A percentile compares a stretch with the other conserved stretches of the same genome.
Conservation (phyloP, 352 stramenopile species). For the Globisporangium spiculum region DNA sequence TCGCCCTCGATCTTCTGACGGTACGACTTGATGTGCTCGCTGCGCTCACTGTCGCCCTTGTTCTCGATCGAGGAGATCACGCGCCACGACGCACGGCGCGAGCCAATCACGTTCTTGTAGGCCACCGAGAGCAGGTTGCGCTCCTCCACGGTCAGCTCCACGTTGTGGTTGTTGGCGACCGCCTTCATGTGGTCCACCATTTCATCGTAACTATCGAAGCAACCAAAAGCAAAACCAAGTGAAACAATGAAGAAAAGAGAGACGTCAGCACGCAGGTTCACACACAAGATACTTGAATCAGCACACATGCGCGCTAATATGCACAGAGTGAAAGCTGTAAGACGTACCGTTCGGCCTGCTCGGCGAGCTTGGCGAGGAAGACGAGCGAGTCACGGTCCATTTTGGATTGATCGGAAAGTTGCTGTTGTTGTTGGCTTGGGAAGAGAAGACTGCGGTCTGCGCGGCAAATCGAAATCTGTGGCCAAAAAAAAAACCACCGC, state of each 20-base stretch:
- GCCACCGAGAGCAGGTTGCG: constrained; percentile 95
- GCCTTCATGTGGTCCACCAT: constrained; percentile 98
- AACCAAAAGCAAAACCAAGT: no score
- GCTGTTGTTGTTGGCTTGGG: not conserved
- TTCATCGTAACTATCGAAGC: constrained; percentile 77
- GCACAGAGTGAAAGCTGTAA: no score
- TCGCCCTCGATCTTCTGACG: constrained; percentile 96
- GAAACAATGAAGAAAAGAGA: not conserved
- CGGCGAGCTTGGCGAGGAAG: no score
- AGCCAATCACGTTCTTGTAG: constrained; percentile 99
- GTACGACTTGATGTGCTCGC: constrained; percentile 87
- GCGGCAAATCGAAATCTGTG: constrained; percentile 63
- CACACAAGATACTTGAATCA: not conserved
- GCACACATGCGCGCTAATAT: not conserved
- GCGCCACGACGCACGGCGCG: constrained; percentile 97
- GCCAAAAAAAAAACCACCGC: constrained; percentile 27
- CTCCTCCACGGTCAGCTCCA: constrained; percentile 98
- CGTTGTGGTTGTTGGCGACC: constrained; percentile 94
- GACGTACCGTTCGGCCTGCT: no score
- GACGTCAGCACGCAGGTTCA: not conserved
- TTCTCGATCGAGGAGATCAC: constrained; percentile 99
- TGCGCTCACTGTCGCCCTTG: constrained; percentile 76
- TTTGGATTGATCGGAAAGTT: not conserved
- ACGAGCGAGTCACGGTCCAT: no score
- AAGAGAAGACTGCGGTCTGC: constrained; percentile 27